Base-by-base conservation (phyloP, 1,139 yeast species). In the Scheffersomyces titani region DNA sequence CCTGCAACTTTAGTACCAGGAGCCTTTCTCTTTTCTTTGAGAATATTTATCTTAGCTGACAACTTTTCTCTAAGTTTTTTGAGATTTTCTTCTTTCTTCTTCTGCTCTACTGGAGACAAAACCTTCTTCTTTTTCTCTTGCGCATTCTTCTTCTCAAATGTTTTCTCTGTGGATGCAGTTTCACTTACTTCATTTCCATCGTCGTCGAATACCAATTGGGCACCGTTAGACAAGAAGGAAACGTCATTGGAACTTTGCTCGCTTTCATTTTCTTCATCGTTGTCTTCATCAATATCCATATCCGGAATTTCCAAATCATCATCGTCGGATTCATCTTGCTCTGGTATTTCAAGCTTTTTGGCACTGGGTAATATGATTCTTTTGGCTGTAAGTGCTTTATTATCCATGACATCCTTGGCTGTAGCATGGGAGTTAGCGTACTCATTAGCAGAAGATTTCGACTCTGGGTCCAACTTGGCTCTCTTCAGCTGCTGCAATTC, bases 1-100 rank as follows among this genome's bases (percentile, higher is more conserved):
- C 97, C 97, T 4, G 83, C 80, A 18, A 81, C 86, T 51, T 85
- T 88, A 0, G 94, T 77, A 1, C 98, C 98, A 0, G 96, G 96
- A 0, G 98, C 99, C 67, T 89, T 93, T 68, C 99, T 86, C 72
- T 85, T 90, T 58, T 89, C 94, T 63, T 87, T 86, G 73, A 94
- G 70, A 36, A 74, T 78, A 58, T 79, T 84, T 62, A 94, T 93
- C 70, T 87, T 90, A 20, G 83, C 83, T 44, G 94, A 88, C 54
- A 94, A 81, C 70, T 89, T 87, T 36, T 85, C 87, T 65, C 92
- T 83, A 59, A 94, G 80, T 61, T 84, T 88, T 6, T 82, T 82
- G 56, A 91, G 76, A 54, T 87, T 86, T 63, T 83, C 84, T 61
- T 83, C 78, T 58, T 75, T 83, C 60, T 78, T 80, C 58, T 73